A percentile compares a stretch with the other conserved stretches of the same genome.
These are phyloP conservation scores for barrel medic (Medicago truncatula) DNA, from an alignment of 306 rosid genomes.

Conservation along the genomic window MtrunA17r5.0-ANR NC_053042.1:15744501-15745000, in stretches of 20 bases:
- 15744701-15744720: not conserved
- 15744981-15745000: not conserved
- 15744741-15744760: not conserved
- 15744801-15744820: not conserved
- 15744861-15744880: not conserved
- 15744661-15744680: not conserved
- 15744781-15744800: not conserved
- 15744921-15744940: not conserved
- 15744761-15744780: not conserved
- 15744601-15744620: not conserved
- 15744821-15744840: not conserved
- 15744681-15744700: not conserved
- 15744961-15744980: not conserved
- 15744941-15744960: slow-evolving; percentile 4
- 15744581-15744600: not conserved
- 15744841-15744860: not conserved
- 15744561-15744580: not conserved
- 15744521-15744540: too few species aligned
- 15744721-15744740: not conserved
- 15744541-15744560: not conserved
- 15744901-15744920: not conserved
- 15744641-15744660: not conserved
- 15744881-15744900: not conserved
- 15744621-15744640: not conserved
- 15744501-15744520: too few species aligned